Evolutionary conservation across 2,329 filamentous ascomycete genomes (phyloP).

Genomic region (Cytospora schulzeri): DNA sequence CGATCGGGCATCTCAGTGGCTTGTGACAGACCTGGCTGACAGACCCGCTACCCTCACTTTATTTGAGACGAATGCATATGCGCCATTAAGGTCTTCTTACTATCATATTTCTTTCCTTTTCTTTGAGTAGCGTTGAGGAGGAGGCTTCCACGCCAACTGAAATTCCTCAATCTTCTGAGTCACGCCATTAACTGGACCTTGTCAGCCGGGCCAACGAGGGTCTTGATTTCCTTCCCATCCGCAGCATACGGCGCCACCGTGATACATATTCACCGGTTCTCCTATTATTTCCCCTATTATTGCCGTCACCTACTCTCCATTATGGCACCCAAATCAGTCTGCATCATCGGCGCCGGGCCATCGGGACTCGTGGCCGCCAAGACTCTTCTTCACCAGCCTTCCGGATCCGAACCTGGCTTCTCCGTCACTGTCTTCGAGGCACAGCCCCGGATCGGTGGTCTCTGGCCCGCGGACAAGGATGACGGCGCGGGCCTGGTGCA

Average conservation of each 20-base stretch:
- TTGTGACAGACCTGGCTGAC: background rate
- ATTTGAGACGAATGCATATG: constrained; percentile 2
- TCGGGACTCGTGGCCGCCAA: constrained; percentile 73
- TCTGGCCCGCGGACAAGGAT: constrained; percentile 66
- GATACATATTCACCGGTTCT: background rate
- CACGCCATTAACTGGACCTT: background rate
- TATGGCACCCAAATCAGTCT: constrained; percentile 51
- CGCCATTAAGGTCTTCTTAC: background rate
- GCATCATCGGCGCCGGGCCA: constrained; percentile 64
- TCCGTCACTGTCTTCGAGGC: constrained; percentile 71
- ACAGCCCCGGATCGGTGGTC: constrained; percentile 67
- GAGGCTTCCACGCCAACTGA: background rate
- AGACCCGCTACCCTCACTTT: background rate
- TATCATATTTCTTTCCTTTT: background rate
- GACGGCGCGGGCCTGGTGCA: constrained; percentile 59
- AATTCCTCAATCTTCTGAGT: background rate
- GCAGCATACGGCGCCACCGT: background rate
- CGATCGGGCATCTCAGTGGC: too few species aligned
- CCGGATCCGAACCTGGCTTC: constrained; percentile 50
- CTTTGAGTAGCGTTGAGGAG: background rate
- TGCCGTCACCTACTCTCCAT: constrained; percentile 2
- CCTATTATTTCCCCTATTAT: background rate
- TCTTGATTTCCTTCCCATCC: background rate
- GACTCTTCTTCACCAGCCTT: constrained; percentile 63
- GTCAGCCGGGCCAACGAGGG: background rate